phyloP scores from a whole-genome alignment of 1,284 basidiomycete genomes.

The Irpex sp. region DNA sequence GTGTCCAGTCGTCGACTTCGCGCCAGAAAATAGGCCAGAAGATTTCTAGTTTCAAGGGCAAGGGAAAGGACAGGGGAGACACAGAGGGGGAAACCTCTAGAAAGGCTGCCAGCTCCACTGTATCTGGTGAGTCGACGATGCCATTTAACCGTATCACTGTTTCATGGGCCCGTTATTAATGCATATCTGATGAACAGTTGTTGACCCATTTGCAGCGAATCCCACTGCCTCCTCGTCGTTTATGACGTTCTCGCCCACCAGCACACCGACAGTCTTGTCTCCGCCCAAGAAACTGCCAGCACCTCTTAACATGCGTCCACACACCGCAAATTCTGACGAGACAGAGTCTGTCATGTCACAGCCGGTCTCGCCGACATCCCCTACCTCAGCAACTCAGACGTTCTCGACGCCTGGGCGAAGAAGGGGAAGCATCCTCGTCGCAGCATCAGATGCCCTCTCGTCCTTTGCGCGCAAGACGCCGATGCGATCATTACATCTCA shows the following conservation, averaged over 20 bases:
- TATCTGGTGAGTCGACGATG: constrained; percentile 9
- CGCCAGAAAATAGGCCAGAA: constrained; percentile 4
- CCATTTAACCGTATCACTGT: not conserved
- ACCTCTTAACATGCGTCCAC: constrained; percentile 2
- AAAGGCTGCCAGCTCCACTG: constrained; percentile 6
- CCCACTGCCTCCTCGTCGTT: constrained; percentile 25
- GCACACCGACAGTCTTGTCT: not conserved
- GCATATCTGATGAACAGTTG: constrained; percentile 2
- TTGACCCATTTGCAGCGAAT: constrained; percentile 29
- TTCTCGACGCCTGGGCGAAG: constrained; percentile 10
- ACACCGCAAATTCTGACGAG: constrained; percentile 1
- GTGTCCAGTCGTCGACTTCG: not conserved
- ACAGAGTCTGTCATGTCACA: constrained; percentile 6
- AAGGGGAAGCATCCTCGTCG: constrained; percentile 48
- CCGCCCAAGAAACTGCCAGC: not conserved
- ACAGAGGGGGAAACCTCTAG: not conserved
- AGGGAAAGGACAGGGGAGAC: constrained; percentile 8
- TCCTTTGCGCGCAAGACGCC: constrained; percentile 26
- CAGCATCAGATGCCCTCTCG: constrained; percentile 54
- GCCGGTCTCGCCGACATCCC: constrained; percentile 1
- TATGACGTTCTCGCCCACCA: constrained; percentile 24
- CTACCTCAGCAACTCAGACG: constrained; percentile 12
- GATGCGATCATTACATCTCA: constrained; percentile 1
- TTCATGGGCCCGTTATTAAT: not conserved
- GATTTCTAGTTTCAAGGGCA: constrained; percentile 3